Evolutionary conservation across 352 stramenopile genomes (phyloP).

Genomic region (Blastocystis sp.): DNA sequence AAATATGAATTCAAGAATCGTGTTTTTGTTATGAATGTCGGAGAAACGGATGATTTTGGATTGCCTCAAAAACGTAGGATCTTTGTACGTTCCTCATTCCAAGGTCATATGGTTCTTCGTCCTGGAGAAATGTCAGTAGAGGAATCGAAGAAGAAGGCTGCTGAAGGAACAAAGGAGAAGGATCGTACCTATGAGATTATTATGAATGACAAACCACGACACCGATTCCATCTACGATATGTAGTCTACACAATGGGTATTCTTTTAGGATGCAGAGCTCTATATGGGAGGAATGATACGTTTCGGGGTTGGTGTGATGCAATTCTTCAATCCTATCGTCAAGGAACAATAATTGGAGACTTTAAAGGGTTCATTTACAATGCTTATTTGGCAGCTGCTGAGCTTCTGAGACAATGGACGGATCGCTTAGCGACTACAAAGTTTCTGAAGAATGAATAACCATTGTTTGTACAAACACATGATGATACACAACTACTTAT

Average conservation of each 20-base stretch:
- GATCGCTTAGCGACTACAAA: no score
- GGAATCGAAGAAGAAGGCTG: conserved; percentile 29
- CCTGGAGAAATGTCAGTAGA: not conserved
- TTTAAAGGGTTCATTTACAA: conserved; percentile 32
- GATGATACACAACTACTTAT: conserved; percentile 22
- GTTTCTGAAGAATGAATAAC: not conserved
- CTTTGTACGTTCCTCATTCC: not conserved
- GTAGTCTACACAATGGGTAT: conserved; percentile 30
- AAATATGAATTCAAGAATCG: conserved; percentile 12
- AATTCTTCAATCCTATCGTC: conserved; percentile 1
- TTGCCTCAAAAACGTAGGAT: not conserved
- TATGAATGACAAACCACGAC: conserved; percentile 7
- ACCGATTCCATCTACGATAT: conserved; percentile 25
- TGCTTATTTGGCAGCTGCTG: not conserved
- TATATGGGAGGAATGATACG: not conserved
- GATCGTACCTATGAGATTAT: conserved; percentile 16
- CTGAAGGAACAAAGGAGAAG: not conserved
- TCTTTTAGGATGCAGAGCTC: not conserved
- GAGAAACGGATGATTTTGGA: conserved; percentile 1
- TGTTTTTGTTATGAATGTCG: conserved; percentile 50
- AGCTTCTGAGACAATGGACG: not conserved
- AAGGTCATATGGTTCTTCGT: conserved; percentile 8
- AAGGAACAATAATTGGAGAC: not conserved
- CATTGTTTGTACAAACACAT: conserved; percentile 7
- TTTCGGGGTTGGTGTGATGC: conserved; percentile 12